Percentiles rank a stretch among this genome's conserved stretches.
Evolutionary conservation across 2,329 filamentous ascomycete genomes (phyloP).

Genomic region (Penicillium sp.): DNA sequence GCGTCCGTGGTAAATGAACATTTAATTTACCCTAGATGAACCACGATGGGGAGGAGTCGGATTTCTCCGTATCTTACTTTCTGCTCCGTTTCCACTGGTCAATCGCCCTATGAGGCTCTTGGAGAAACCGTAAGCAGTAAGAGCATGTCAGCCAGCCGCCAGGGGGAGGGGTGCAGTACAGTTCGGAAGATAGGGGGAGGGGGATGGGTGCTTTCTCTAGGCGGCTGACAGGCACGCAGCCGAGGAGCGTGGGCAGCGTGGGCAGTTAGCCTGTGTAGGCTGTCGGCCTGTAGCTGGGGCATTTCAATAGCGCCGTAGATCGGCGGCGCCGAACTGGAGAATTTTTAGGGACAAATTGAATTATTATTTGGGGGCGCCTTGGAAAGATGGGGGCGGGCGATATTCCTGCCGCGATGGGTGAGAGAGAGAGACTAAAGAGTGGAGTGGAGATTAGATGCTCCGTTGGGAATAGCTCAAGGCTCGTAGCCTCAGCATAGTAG

Average conservation of each 20-base stretch:
- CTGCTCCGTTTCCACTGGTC: neutral
- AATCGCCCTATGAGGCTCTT: neutral
- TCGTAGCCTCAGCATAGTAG: neutral
- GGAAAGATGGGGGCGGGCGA: neutral
- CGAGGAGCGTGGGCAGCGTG: constrained; percentile 19
- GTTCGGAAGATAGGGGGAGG: neutral
- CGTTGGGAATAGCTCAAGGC: neutral
- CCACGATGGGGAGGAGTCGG: neutral
- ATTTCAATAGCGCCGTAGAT: constrained; percentile 33
- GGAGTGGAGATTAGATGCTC: neutral
- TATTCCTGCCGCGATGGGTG: neutral
- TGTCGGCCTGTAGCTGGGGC: neutral
- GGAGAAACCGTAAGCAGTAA: neutral
- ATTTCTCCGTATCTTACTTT: neutral
- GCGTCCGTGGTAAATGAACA: neutral
- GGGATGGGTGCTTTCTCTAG: constrained; percentile 2
- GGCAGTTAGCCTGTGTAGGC: neutral
- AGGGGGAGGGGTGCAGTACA: neutral
- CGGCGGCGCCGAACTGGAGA: constrained; percentile 21
- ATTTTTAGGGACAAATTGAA: constrained; percentile 21
- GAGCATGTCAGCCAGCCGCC: neutral
- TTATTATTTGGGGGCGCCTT: constrained; percentile 1
- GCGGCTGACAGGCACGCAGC: constrained; percentile 30
- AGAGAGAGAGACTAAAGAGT: neutral
- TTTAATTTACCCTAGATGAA: neutral